Percentiles rank a stretch among this genome's conserved stretches.
Evolutionary conservation across 805 yeast genomes (phyloP).

Genomic region (Candida methanosorbosa): DNA sequence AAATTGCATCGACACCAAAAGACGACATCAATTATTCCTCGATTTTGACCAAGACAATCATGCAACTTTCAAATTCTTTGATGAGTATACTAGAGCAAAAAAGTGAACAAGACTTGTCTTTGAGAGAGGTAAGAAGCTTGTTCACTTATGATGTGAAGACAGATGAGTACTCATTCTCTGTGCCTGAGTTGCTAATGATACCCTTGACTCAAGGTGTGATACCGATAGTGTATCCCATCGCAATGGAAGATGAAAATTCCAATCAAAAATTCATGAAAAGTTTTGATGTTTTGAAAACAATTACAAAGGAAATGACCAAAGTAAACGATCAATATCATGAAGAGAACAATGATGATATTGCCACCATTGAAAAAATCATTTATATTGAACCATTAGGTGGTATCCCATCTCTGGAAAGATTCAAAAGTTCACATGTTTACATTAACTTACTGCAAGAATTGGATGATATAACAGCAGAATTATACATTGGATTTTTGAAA

Average conservation of each 20-base stretch:
- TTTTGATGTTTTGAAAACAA: constrained; percentile 29
- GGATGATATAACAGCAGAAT: constrained; percentile 53
- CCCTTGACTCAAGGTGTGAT: constrained; percentile 34
- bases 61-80: constrained; percentile 14
- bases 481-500: constrained; percentile 46
- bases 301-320: constrained; percentile 26
- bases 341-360: constrained; percentile 15
- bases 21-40: neutral
- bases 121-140: constrained; percentile 26
- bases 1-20: neutral
- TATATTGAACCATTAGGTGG: constrained; percentile 83
- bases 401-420: constrained; percentile 77
- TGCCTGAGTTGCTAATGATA: constrained; percentile 30
- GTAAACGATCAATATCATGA: constrained; percentile 12
- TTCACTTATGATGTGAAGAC: constrained; percentile 21
- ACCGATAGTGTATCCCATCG: constrained; percentile 62
- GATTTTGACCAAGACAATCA: constrained; percentile 8
- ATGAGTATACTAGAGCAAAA: constrained; percentile 10
- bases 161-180: constrained; percentile 12
- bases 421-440: constrained; percentile 76
- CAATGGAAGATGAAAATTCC: constrained; percentile 25
- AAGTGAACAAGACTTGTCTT: constrained; percentile 10
- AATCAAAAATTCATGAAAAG: constrained; percentile 27
- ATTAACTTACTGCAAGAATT: constrained; percentile 81
- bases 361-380: constrained; percentile 73